A percentile compares a stretch with the other conserved stretches of the same genome.
Conservation (phyloP, 495 filamentous ascomycete genomes). For the Tuber microsphaerosporum region DNA sequence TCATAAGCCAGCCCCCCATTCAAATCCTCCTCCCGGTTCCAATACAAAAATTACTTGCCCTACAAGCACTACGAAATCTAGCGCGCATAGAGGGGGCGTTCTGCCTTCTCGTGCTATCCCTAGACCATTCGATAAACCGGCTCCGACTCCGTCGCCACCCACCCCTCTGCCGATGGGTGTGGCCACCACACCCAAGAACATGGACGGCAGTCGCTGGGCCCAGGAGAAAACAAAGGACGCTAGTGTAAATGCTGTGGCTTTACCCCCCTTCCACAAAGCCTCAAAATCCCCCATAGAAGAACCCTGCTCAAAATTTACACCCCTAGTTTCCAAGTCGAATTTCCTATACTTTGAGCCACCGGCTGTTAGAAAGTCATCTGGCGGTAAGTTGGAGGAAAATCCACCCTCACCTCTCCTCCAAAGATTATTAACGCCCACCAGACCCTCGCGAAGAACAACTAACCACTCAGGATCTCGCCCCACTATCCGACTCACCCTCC, state of each 20-base stretch:
- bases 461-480: background rate
- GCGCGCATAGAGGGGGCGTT: background rate
- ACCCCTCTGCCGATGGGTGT: background rate
- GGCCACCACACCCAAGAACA: background rate
- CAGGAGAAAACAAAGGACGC: background rate
- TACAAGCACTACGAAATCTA: background rate
- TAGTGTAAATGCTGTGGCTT: background rate
- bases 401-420: background rate
- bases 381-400: background rate
- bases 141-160: background rate
- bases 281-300: background rate
- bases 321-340: slow-evolving; percentile 22
- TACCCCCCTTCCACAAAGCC: background rate
- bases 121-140: background rate
- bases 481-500: background rate
- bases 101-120: background rate
- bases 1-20: background rate
- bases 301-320: background rate
- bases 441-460: background rate
- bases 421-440: background rate
- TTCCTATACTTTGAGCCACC: slow-evolving; percentile 30
- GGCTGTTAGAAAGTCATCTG: background rate
- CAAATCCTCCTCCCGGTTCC: background rate
- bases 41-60: background rate
- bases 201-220: background rate